phyloP scores from a whole-genome alignment of 768 basidiomycete species.

The Pleurotus citrinopileatus region DNA sequence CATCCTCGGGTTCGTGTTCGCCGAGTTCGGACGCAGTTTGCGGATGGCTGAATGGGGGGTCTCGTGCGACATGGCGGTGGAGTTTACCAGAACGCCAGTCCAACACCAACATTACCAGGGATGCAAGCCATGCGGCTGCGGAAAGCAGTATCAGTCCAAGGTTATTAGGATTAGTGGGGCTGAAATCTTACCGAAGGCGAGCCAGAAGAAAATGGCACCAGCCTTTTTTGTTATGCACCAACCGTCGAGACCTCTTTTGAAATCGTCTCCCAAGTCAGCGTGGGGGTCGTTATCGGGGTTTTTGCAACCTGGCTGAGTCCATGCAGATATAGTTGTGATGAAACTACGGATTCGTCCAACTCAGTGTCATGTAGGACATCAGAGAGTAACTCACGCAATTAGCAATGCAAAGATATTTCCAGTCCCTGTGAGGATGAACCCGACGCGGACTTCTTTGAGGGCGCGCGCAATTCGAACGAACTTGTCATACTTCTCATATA shows the following conservation, averaged over 20 bases:
- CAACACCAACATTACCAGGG: slow-evolving; percentile 60
- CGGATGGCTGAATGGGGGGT: slow-evolving; percentile 76
- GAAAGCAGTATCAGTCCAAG: slow-evolving; percentile 6
- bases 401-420: slow-evolving; percentile 68
- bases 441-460: slow-evolving; percentile 77
- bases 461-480: slow-evolving; percentile 74
- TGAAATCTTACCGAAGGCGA: slow-evolving; percentile 59
- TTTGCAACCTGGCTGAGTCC: slow-evolving; percentile 90
- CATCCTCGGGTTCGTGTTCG: slow-evolving; percentile 53
- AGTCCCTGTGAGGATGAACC: slow-evolving; percentile 75
- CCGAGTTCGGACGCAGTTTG: slow-evolving; percentile 42
- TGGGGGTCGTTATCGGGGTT: slow-evolving; percentile 79
- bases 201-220: slow-evolving; percentile 86
- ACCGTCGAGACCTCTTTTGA: slow-evolving; percentile 62
- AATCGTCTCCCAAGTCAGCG: slow-evolving; percentile 61
- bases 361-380: slow-evolving; percentile 6
- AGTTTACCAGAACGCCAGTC: slow-evolving; percentile 76
- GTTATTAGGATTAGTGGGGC: not conserved
- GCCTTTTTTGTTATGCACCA: slow-evolving; percentile 96
- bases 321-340: slow-evolving; percentile 77
- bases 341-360: slow-evolving; percentile 41
- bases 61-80: slow-evolving; percentile 48
- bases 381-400: slow-evolving; percentile 61
- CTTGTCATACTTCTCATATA: slow-evolving; percentile 86
- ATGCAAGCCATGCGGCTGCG: slow-evolving; percentile 78